Conservation (phyloP, 2,329 filamentous ascomycete species). For the Ustulina deusta region DNA sequence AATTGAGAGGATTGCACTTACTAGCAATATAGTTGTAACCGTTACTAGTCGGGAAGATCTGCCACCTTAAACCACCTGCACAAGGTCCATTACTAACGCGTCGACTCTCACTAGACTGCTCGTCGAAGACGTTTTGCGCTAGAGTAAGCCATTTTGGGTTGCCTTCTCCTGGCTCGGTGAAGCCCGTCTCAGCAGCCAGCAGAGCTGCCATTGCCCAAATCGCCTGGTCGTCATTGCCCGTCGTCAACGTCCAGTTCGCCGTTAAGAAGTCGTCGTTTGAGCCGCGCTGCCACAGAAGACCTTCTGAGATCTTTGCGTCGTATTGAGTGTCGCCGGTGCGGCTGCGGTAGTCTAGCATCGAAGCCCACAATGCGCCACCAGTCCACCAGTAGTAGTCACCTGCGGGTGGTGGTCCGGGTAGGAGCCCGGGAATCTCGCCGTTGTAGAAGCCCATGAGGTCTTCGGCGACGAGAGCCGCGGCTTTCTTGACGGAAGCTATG, state of each 20-base stretch:
- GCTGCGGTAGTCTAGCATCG: constrained; percentile 65
- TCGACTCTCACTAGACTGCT: constrained; percentile 57
- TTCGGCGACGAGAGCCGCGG: constrained; percentile 47
- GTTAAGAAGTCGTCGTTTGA: constrained; percentile 59
- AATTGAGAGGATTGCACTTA: constrained; percentile 28
- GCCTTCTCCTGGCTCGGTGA: constrained; percentile 61
- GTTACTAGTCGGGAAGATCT: constrained; percentile 68
- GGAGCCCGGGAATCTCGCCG: constrained; percentile 45
- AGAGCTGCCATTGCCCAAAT: constrained; percentile 75
- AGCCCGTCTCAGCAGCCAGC: constrained; percentile 69
- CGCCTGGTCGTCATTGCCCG: constrained; percentile 66
- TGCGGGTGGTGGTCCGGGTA: constrained; percentile 34
- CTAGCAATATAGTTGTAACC: constrained; percentile 62
- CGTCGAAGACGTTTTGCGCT: constrained; percentile 72
- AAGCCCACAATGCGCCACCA: constrained; percentile 61
- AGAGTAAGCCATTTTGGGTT: constrained; percentile 69
- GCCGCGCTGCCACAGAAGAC: constrained; percentile 59
- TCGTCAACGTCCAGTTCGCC: constrained; percentile 50
- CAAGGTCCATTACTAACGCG: constrained; percentile 66
- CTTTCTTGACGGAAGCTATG: constrained; percentile 47
- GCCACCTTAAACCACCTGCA: constrained; percentile 73
- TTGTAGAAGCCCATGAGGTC: constrained; percentile 50
- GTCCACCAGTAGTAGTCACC: constrained; percentile 66
- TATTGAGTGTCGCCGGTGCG: constrained; percentile 64
- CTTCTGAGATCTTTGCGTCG: constrained; percentile 59